A percentile compares a stretch with the other conserved stretches of the same genome.
Evolutionary conservation across 495 filamentous ascomycete genomes (phyloP).

Genomic region (Penicillium angulare): DNA sequence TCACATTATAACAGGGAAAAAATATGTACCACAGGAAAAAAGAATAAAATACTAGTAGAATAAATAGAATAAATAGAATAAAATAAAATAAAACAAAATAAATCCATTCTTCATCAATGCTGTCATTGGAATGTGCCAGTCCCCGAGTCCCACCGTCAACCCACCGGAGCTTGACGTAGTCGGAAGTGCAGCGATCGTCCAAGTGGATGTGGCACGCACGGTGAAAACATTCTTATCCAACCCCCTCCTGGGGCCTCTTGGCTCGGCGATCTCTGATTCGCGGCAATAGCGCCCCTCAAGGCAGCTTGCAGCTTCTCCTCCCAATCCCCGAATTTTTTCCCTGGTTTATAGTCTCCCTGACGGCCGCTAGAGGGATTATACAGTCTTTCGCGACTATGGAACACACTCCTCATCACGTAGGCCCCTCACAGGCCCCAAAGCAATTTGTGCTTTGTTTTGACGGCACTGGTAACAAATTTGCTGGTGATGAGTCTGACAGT

Average conservation of each 20-base stretch:
- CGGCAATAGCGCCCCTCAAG: conserved; percentile 1
- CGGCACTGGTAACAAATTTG: conserved; percentile 86
- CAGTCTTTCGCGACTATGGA: background rate
- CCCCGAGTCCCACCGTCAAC: conserved; percentile 10
- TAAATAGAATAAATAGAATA: background rate
- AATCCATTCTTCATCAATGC: background rate
- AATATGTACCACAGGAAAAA: too few species aligned
- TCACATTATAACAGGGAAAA: too few species aligned
- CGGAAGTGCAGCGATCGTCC: conserved; percentile 28
- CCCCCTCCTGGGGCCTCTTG: background rate
- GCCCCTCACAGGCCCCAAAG: conserved; percentile 26
- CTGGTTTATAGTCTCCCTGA: conserved; percentile 13
- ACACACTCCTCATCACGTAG: conserved; percentile 3
- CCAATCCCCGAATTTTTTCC: background rate
- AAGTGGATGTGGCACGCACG: conserved; percentile 8
- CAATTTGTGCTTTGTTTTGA: conserved; percentile 83
- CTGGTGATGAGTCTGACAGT: conserved; percentile 76
- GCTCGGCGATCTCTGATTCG: conserved; percentile 8
- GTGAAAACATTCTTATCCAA: conserved; percentile 14
- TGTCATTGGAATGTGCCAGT: conserved; percentile 14
- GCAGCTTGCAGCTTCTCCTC: conserved; percentile 3
- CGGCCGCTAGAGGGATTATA: background rate
- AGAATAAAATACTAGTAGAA: background rate
- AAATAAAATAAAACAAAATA: background rate
- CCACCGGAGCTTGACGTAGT: conserved; percentile 26